Evolutionary conservation across 1,139 yeast genomes (phyloP).

Genomic region (Lodderomyces parapsilosis): DNA sequence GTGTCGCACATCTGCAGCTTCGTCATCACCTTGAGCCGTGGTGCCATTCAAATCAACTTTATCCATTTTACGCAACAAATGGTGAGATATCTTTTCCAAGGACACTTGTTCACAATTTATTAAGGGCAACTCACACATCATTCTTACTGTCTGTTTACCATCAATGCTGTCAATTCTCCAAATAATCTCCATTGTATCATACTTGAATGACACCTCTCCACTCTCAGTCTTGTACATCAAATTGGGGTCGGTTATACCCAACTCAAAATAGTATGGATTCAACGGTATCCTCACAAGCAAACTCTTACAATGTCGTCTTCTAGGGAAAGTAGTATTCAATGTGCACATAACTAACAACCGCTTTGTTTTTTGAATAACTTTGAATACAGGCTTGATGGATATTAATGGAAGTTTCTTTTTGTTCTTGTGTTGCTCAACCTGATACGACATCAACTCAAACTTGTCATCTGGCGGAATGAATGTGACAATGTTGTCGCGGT

Average conservation of each 20-base stretch:
- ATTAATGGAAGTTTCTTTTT: slow-evolving; percentile 36
- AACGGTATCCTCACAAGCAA: slow-evolving; percentile 35
- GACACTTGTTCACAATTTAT: slow-evolving; percentile 10
- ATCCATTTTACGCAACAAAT: slow-evolving; percentile 5
- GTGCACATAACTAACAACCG: slow-evolving; percentile 39
- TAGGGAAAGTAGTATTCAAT: slow-evolving; percentile 34
- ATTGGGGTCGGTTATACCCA: slow-evolving; percentile 33
- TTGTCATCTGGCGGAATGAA: slow-evolving; percentile 50
- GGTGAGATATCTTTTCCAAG: slow-evolving; percentile 11
- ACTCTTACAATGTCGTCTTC: slow-evolving; percentile 34
- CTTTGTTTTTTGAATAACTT: slow-evolving; percentile 20
- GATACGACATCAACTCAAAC: slow-evolving; percentile 40
- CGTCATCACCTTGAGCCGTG: slow-evolving; percentile 11
- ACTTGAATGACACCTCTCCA: slow-evolving; percentile 41
- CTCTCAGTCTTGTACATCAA: slow-evolving; percentile 42
- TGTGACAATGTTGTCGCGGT: slow-evolving; percentile 37
- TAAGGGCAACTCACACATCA: slow-evolving; percentile 44
- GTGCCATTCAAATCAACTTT: not conserved
- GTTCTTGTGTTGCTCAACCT: slow-evolving; percentile 41
- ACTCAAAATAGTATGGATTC: slow-evolving; percentile 32
- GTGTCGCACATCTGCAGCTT: slow-evolving; percentile 19
- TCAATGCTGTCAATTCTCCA: slow-evolving; percentile 62
- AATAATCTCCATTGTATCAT: slow-evolving; percentile 50
- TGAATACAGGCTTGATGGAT: slow-evolving; percentile 37
- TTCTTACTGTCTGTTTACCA: slow-evolving; percentile 44